Evolutionary conservation across 257 asterid species (phyloP), one percentile per base, ranked within the genome.

Genomic region (Eucommia ulmoides): DNA sequence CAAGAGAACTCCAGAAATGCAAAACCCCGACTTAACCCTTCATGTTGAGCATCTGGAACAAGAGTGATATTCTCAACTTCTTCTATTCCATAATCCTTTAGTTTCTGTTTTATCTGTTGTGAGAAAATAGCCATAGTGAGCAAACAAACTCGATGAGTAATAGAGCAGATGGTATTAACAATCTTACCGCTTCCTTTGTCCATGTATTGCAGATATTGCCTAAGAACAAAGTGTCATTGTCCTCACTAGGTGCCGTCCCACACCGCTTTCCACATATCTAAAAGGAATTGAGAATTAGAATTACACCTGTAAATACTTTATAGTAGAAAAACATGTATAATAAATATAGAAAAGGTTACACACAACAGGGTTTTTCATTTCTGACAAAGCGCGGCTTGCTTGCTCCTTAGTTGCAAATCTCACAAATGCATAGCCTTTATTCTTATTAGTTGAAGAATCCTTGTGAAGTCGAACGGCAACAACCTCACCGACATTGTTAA

Each of bases 1-100:
- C 96, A 82, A 50, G 92, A 68, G 69, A 91, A 91, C 71, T 91
- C 99, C 69, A 91, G 41, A 65, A 91, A 91, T 22, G 95, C 95
- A 72, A 91, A 91, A 44, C 99, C 96, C 19, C 96, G 80, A 65
- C 86, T 91, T 81, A 67, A 60, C 50, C 95, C 96, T 55, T 51
- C 71, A 61, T 41, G 66, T 65, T 79, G 79, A 73, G 77, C 75
- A 66, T 91, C 99, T 68, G 86, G 96, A 55, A 86, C 95, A 78
- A 91, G 65, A 33, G 96, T 91, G 71, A 91, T 66, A 67, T 91
- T 95, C 68, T 91, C 96, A 58, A 81, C 58, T 67, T 81, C 79
- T 22, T 81, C 88, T 58, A 86, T 64, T 18, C 93, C 95, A 58
- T 68, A 79, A 50, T 73, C 79, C 80, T 77, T 81, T 63, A 91